Conservation (phyloP, 225 moss, liverwort and hornwort genomes). For the Takakia lepidozioides region DNA sequence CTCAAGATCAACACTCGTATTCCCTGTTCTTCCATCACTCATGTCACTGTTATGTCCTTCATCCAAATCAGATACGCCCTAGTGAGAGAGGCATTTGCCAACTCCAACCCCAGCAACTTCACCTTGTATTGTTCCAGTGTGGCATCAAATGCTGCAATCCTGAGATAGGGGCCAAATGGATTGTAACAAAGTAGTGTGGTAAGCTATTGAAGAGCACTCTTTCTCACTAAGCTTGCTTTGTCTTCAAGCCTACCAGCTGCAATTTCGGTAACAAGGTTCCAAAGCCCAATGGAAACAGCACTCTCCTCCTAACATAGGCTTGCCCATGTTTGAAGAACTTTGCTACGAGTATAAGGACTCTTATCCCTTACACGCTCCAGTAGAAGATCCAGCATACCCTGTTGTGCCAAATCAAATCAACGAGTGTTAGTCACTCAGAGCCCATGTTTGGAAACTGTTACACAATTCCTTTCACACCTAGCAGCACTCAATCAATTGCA, state of each 20-base stretch:
- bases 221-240: constrained; percentile 68
- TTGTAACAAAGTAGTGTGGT: constrained; percentile 85
- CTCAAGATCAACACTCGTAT: constrained; percentile 10
- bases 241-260: constrained; percentile 97
- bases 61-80: constrained; percentile 12
- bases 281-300: constrained; percentile 95
- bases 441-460: too few relatives aligned
- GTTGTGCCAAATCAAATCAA: constrained; percentile 16
- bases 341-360: constrained; percentile 83
- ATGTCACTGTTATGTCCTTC: constrained; percentile 21
- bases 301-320: constrained; percentile 72
- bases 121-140: constrained; percentile 81
- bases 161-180: constrained; percentile 84
- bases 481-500: too few relatives aligned
- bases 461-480: too few relatives aligned
- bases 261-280: constrained; percentile 80
- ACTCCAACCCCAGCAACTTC: constrained; percentile 54
- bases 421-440: too few relatives aligned
- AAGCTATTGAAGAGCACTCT: constrained; percentile 76
- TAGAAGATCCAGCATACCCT: constrained; percentile 74
- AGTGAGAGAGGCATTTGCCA: constrained; percentile 8
- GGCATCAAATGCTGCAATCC: constrained; percentile 74
- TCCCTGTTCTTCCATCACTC: constrained; percentile 10
- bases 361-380: constrained; percentile 80
- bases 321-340: constrained; percentile 95